phyloP scores from a whole-genome alignment of 192 early-diverging fungal genomes.

The Backusella psychrophila region DNA sequence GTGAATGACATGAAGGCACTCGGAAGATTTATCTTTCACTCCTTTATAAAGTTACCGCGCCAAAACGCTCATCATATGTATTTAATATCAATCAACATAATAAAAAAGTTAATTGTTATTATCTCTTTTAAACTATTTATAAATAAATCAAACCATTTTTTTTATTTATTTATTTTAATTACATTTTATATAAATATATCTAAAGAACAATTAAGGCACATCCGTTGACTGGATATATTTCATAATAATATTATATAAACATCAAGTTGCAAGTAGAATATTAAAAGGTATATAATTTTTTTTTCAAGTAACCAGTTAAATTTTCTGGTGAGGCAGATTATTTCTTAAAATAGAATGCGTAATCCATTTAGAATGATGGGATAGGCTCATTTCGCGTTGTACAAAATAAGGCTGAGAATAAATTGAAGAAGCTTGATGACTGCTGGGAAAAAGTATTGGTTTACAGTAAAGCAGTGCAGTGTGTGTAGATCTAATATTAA shows the following conservation, averaged over 20 bases:
- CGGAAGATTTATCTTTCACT: not conserved
- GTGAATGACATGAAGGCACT: not conserved
- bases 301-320: conserved; percentile 3
- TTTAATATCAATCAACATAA: not conserved
- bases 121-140: not conserved
- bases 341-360: not conserved
- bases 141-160: not conserved
- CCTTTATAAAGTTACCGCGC: not conserved
- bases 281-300: not conserved
- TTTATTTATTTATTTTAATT: not conserved
- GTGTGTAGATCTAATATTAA: not conserved
- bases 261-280: not conserved
- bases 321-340: not conserved
- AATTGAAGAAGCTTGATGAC: not conserved
- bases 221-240: not conserved
- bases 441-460: conserved; percentile 13
- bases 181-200: not conserved
- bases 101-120: not conserved
- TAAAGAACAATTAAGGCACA: not conserved
- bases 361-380: not conserved
- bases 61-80: not conserved
- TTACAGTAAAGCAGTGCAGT: not conserved
- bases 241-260: not conserved
- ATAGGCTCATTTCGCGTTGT: conserved; percentile 1
- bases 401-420: conserved; percentile 6